Base-by-base conservation (phyloP, 352 stramenopile species). In the Phytophthora citricola region DNA sequence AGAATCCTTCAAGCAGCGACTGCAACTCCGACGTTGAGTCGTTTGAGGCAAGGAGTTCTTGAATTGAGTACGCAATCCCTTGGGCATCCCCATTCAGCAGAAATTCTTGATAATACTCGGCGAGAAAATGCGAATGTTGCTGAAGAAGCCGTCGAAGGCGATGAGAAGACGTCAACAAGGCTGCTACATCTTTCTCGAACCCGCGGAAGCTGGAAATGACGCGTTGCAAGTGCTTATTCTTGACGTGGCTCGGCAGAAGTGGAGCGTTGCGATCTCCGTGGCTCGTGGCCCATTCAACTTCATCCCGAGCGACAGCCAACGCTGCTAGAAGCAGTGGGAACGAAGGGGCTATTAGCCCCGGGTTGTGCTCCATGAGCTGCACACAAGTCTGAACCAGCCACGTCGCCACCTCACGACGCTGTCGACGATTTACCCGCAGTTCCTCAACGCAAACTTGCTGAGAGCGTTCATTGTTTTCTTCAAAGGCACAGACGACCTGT, bases 211-310 rank as follows among this genome's bases (percentile, higher is more conserved):
- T 77, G 3, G 54, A 27, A 9, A 59, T 40, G 0, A 71, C 69
- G 27, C 76, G 76, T 1, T 83, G 66, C 50, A 82, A 69, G 20
- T 91, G 75, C 34, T 90, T 90, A 4, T 55, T 2, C 26, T 91
- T 91, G 26, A 87, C 52, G 24, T 81, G 67, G 9, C 39, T 68
- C 1, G 78, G 83, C 20, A 82, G 67, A 7, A 90, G 69, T 12
- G 71, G 50, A 10, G 65, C 24, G 4, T 63, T 26, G 39, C 40
- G 15, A 56, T 45, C 17, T 36, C 49, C 45, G 12, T 91, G 83
- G 20, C 60, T 58, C n/a, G 87, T 59, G 5, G 71, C 22, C 83
- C 83, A 91, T 26, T 88, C 70, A n/a, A 84, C 36, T 29, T 92
- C 83, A 40, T 77, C 73, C n/a, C 63, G 58, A 4, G 71, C 72